Evolutionary conservation across 2,329 filamentous ascomycete species (phyloP).

Genomic region (Colletotrichum sp.): DNA sequence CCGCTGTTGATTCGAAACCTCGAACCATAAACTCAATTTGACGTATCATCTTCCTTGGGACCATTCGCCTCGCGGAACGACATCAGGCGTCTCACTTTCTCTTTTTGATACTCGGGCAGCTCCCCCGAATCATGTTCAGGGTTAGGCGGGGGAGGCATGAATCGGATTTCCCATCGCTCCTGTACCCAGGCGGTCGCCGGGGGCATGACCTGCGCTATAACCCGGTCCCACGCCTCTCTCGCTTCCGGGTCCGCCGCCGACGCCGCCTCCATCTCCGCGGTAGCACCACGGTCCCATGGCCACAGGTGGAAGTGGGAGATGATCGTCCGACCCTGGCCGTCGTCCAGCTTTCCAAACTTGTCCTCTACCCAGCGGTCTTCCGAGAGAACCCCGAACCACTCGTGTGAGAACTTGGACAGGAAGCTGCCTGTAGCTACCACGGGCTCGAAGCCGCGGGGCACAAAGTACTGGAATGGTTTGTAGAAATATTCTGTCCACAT

Average conservation of each 20-base stretch:
- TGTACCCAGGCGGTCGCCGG: constrained; percentile 24
- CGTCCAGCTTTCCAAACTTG: background rate
- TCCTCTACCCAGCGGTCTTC: constrained; percentile 12
- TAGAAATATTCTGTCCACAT: background rate
- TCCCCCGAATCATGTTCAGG: background rate
- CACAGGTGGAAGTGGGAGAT: constrained; percentile 20
- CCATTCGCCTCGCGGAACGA: no score
- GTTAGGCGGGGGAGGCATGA: background rate
- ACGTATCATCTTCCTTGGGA: rapidly evolving
- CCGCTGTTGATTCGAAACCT: no score
- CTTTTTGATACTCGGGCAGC: no score
- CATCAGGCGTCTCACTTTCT: no score
- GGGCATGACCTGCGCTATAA: constrained; percentile 20
- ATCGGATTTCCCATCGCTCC: constrained; percentile 24
- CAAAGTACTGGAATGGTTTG: background rate
- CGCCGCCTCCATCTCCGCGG: constrained; percentile 15
- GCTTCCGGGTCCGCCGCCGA: constrained; percentile 16
- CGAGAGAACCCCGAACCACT: constrained; percentile 1
- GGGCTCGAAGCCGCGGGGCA: background rate
- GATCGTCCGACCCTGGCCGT: background rate
- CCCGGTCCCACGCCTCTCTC: constrained; percentile 19
- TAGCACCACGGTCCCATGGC: background rate
- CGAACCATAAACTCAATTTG: no score
- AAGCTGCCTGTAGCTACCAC: background rate
- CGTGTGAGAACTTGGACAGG: background rate